Base-by-base conservation (phyloP, 495 filamentous ascomycete species). In the Aspergillus mulundensis region DNA sequence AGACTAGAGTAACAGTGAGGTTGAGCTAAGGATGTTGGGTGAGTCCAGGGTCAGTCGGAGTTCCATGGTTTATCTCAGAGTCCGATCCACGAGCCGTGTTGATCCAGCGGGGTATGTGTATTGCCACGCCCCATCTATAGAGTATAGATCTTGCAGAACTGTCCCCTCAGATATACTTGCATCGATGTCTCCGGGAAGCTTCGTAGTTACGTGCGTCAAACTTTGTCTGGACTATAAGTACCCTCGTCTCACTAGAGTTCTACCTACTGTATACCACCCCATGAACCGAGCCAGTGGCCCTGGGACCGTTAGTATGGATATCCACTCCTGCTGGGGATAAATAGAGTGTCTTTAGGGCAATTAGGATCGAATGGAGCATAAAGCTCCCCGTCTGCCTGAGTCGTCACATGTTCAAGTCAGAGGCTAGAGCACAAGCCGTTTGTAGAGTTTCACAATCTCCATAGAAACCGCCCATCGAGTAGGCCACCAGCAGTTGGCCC, bases 51-150 rank as follows among this genome's bases (percentile, higher is more conserved):
- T 15, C 20, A 32, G 2, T 2, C 32, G 12, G 12, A 36, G 50
- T 53, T 57, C 54, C 54, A 51, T 45, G 54, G 54, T 51, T 51
- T n/a, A 19, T 23, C 41, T 43, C 53, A 42, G 40, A 19, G 25
- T 40, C 25, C 40, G 47, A 51, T 44, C 54, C 45, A 50, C 38
- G 44, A 24, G 21, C 19, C 38, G 23, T 53, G 38, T 50, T 20
- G 34, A 50, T 50, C 20, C 24, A 23, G 38, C 41, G 50, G 50
- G 38, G 38, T 40, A 16, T 18, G 15, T 2, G 40, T 42, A 53
- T 43, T 53, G 24, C 50, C 50, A 53, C 50, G 20, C 30, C 34
- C 48, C 20, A 7, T 4, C 43, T 49, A 36, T 36, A 36, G 7
- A 11, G 14, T 18, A 16, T 50, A 50, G n/a, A 50, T 50, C 47